Base-by-base conservation (phyloP, 208 protist genomes). In the Wallacemonas sp. region DNA sequence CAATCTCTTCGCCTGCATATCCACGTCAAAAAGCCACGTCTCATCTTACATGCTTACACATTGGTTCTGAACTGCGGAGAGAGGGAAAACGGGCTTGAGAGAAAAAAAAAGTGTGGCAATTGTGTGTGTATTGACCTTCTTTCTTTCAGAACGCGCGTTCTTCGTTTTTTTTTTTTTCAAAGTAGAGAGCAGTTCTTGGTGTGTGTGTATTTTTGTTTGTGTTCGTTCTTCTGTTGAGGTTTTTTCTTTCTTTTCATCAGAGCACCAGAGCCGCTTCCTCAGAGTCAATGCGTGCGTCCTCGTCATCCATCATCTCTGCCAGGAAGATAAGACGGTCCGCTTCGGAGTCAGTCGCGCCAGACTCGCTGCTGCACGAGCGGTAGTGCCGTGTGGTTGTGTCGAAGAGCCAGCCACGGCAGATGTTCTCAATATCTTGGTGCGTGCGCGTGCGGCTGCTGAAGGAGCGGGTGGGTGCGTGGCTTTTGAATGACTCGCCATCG, bases 321-420 rank as follows among this genome's bases (percentile, higher is more conserved):
- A 1, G 41, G 51, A 58, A 58, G 30, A 31, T 58, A 17, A 58
- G 51, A 14, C 26, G n/a, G 12, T 58, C 51, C 4, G 51, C 28
- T 2, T 31, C 51, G 51, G 9, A 31, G 17, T 58, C 51, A 17
- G 51, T 58, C 14, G 24, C 12, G n/a, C 3, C 30, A 31, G 51
- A 58, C 28, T 58, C 51, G 30, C n/a, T 58, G 51, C 51, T 58
- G 36, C 51, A 24, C 14, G 51, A 58, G 1, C 51, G 51, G 51
- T 42, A 41, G 31, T 58, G 51, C n/a, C 51, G 41, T 5, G 51
- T 58, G 8, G 51, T 58, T 0, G 51, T 58, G 51, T 58, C 30
- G 28, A 39, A 58, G 12, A 58, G 51, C 51, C 51, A 58, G 4
- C 51, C 51, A n/a, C 51, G 51, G 51, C 51, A 58, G 28, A 58